Base-by-base conservation (phyloP, 208 protist species). In the Acanthamoeba pearcei region DNA sequence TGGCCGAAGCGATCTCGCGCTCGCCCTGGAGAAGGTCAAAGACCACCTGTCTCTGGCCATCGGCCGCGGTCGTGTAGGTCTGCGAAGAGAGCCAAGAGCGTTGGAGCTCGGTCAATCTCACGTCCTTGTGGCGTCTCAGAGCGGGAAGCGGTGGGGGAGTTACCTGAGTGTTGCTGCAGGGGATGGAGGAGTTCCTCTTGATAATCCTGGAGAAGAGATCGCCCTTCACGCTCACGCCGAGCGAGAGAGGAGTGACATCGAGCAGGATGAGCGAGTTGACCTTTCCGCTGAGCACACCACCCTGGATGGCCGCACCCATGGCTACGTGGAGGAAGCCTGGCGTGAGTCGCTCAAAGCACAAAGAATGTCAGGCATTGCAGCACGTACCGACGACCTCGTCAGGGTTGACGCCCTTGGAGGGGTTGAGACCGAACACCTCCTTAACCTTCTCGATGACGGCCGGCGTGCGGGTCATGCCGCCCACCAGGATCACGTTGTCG, bases 401-500 rank as follows among this genome's bases (percentile, higher is more conserved):
- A 19, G 99, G 99, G 97, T 99, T 99, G 90, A 99, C 99, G 70
- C 98, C 98, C 95, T 99, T 99, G 97, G 97, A 99, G 85, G 99
- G 98, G 93, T 99, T 97, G 80, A 98, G 98, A 49, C 98, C 97
- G 95, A 99, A 99, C 94, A 99, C 97, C 27, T 98, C 95, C 95
- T 98, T 97, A 42, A 99, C 98, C 6, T 95, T 93, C 66, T 98
- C 96, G 35, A 97, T 66, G 15, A 99, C 98, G 95, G 98, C 98
- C 66, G 99, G 99, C 97, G 99, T 99, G 90, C 99, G 98, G 51
- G 99, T 99, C 99, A 99, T 99, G 85, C 98, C 99, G 91, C 99
- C 99, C 51, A 99, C 99, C 0, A 99, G 97, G 17, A 99, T 99
- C 92, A 99, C 98, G 92, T 99, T 98, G 97, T 99, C 96, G 80